phyloP scores from a whole-genome alignment of 176 grass and related monocot species.

The Avena eriantha region DNA sequence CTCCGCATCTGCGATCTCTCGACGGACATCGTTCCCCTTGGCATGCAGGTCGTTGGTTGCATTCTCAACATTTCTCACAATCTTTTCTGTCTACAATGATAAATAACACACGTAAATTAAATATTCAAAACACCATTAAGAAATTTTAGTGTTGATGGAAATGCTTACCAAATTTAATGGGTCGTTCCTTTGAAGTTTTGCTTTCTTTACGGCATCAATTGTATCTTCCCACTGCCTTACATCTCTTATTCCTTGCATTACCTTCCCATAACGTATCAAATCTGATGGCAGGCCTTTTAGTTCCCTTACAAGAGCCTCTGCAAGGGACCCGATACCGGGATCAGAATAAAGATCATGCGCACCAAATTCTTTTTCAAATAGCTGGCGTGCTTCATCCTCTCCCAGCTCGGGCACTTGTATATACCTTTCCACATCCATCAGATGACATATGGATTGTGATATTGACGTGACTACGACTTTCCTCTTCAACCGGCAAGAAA shows the following conservation, averaged over 20 bases:
- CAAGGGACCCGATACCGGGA: neutral
- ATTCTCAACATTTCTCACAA: neutral
- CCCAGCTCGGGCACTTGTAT: neutral
- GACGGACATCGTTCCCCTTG: neutral
- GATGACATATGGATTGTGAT: constrained; percentile 24
- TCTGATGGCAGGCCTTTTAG: neutral
- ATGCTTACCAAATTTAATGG: neutral
- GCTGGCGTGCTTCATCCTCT: neutral
- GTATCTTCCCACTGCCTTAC: constrained; percentile 6
- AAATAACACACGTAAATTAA: neutral
- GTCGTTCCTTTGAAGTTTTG: neutral
- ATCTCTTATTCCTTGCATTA: constrained; percentile 5
- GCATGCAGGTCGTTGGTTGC: neutral
- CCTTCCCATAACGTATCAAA: neutral
- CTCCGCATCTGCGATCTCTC: neutral
- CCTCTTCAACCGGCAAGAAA: neutral
- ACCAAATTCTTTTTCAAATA: neutral
- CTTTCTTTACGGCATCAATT: neutral
- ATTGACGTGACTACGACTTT: neutral
- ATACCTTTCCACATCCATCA: neutral
- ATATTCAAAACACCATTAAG: neutral
- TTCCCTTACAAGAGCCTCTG: neutral
- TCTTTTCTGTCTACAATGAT: neutral
- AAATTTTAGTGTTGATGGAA: neutral
- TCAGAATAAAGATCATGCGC: neutral